phyloP scores from a whole-genome alignment of 2,329 filamentous ascomycete genomes.

The Claviceps africana region DNA sequence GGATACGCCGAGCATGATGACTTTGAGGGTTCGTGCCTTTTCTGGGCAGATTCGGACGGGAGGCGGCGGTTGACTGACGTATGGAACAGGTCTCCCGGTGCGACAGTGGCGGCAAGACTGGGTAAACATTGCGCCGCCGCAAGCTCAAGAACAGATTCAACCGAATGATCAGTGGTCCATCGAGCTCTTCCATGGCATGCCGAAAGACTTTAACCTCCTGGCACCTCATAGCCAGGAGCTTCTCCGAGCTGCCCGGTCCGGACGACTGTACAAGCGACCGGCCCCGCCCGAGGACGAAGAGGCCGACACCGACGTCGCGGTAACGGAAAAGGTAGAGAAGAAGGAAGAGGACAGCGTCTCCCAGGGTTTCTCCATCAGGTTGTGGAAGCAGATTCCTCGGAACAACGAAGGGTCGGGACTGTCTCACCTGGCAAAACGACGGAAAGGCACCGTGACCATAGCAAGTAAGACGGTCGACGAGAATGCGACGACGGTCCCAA shows the following conservation, averaged over 20 bases:
- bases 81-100: slow-evolving; percentile 60
- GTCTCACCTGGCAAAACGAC: slow-evolving; percentile 46
- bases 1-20: slow-evolving; percentile 47
- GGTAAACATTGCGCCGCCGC: slow-evolving; percentile 53
- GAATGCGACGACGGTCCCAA: slow-evolving; percentile 32
- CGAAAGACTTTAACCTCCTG: slow-evolving; percentile 67
- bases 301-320: slow-evolving; percentile 30
- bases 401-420: slow-evolving; percentile 38
- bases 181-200: slow-evolving; percentile 69
- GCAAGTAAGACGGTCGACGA: slow-evolving; percentile 37
- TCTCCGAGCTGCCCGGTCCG: slow-evolving; percentile 65
- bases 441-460: slow-evolving; percentile 46
- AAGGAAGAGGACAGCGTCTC: slow-evolving; percentile 46
- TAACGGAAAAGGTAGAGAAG: slow-evolving; percentile 41
- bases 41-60: neutral
- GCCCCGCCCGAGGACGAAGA: slow-evolving; percentile 48
- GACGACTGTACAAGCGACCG: slow-evolving; percentile 60
- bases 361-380: slow-evolving; percentile 40
- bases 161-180: slow-evolving; percentile 56
- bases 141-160: slow-evolving; percentile 47
- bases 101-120: slow-evolving; percentile 73
- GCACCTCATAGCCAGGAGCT: slow-evolving; percentile 70
- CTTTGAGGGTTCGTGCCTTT: slow-evolving; percentile 35
- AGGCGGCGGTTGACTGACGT: slow-evolving; percentile 11
- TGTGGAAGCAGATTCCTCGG: slow-evolving; percentile 49